Base-by-base conservation (phyloP, 139 green algal species). In the Nannochloris sp. region DNA sequence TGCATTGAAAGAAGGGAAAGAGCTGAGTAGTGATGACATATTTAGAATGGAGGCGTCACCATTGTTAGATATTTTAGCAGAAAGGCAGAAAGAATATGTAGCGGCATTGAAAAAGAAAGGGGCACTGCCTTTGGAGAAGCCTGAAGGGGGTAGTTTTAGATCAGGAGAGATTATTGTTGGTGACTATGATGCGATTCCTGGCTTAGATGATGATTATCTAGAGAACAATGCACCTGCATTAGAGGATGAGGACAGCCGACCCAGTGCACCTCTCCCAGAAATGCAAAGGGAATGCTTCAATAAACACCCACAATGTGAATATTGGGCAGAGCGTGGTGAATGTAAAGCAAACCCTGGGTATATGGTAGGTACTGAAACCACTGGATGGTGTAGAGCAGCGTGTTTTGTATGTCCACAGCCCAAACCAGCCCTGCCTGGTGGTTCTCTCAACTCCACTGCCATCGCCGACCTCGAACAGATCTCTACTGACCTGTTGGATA, bases 271-370 rank as follows among this genome's bases (percentile, higher is more conserved):
- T n/a, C n/a, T n/a, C n/a, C n/a, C 42, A 19, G 19, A 51, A 19
- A 19, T 19, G 42, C 42, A 51, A 19, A 51, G 42, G 42, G 19
- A 51, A 19, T 51, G 42, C 42, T 51, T 64, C 6, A 13, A 65
- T 24, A 32, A 37, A 35, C 59, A 53, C 13, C 33, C 33, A 5
- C 15, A 45, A 23, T 53, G 56, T 54, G 56, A 64, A 6, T 64
- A 54, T 51, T 64, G 56, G 56, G 56, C 56, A 24, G 13, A 23
- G 10, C n/a, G 29, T 24, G 59, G 59, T n/a, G 59, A 65, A 42
- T 65, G 59, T 9, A 65, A 23, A 37, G 27, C 25, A 9, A 65
- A 65, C n/a, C 59, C 59, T 29, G 51, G 25, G 9, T 65, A 65
- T 23, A 65, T 65, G 59, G 59, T 65, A 9, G 34, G 34, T 13